phyloP scores from a whole-genome alignment of 2,329 filamentous ascomycete genomes.

The Calonectria ilicicola region DNA sequence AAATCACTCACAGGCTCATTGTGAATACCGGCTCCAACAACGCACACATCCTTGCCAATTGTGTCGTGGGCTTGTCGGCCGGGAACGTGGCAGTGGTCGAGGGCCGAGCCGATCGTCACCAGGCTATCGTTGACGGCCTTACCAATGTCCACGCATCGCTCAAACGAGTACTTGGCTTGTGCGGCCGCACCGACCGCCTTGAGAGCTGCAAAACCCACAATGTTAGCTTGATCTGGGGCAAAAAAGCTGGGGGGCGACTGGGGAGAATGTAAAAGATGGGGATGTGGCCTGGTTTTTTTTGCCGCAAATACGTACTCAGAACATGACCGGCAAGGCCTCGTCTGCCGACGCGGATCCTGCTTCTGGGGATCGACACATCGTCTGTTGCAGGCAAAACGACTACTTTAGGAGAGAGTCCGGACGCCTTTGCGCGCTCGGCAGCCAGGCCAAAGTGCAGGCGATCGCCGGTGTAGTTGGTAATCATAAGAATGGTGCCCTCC shows the following conservation, averaged over 20 bases:
- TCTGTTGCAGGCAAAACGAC: conserved; percentile 9
- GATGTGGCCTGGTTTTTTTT: background rate
- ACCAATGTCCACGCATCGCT: conserved; percentile 19
- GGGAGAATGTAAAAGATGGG: background rate
- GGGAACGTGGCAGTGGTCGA: conserved; percentile 20
- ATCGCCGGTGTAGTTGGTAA: conserved; percentile 75
- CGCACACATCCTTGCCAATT: conserved; percentile 15
- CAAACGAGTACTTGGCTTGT: conserved; percentile 15
- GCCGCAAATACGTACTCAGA: conserved; percentile 10
- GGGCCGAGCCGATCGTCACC: conserved; percentile 17
- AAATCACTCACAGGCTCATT: conserved; percentile 21
- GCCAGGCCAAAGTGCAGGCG: conserved; percentile 72
- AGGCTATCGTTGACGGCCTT: conserved; percentile 18
- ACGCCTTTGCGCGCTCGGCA: conserved; percentile 12
- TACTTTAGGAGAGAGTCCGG: conserved; percentile 3
- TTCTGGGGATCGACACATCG: conserved; percentile 16
- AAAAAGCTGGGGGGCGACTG: background rate
- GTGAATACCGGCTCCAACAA: conserved; percentile 20
- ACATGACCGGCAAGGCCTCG: conserved; percentile 18
- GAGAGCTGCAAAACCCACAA: conserved; percentile 9
- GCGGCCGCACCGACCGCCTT: conserved; percentile 23
- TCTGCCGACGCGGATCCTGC: conserved; percentile 13
- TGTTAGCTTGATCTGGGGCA: background rate
- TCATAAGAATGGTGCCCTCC: conserved; percentile 68
- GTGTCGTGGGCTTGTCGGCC: conserved; percentile 16